Conservation (phyloP, 192 early-diverging fungal species). For the Mortierella antarctica region DNA sequence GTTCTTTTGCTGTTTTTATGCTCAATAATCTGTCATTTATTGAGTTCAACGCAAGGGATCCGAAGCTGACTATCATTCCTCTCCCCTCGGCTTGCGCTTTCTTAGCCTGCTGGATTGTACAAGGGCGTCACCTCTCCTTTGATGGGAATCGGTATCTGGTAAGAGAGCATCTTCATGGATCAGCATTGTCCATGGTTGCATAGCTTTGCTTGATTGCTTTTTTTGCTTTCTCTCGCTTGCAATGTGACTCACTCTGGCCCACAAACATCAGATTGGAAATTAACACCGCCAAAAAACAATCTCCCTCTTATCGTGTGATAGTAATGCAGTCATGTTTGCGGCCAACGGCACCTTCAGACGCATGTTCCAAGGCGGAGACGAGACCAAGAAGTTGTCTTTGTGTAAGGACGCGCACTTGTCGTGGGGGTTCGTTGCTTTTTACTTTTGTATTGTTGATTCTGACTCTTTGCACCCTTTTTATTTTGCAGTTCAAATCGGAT, state of each 20-base stretch:
- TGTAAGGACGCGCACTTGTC: slow-evolving; percentile 44
- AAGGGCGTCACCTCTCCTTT: slow-evolving; percentile 77
- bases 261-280: too few species aligned
- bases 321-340: slow-evolving; percentile 78
- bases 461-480: slow-evolving; percentile 2
- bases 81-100: neutral
- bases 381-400: slow-evolving; percentile 55
- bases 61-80: neutral
- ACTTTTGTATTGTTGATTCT: neutral
- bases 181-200: neutral
- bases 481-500: slow-evolving; percentile 58
- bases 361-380: slow-evolving; percentile 61
- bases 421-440: slow-evolving; percentile 4
- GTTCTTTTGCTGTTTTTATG: slow-evolving; percentile 14
- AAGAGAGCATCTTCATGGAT: slow-evolving; percentile 2
- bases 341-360: slow-evolving; percentile 71
- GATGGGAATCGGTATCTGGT: slow-evolving; percentile 79
- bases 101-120: slow-evolving; percentile 70
- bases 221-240: too few species aligned
- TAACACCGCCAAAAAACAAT: too few species aligned
- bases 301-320: slow-evolving; percentile 5
- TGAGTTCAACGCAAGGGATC: neutral
- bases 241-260: neutral
- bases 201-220: neutral
- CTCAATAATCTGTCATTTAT: neutral